phyloP scores from a whole-genome alignment of 495 filamentous ascomycete species.

The Trichoderma asperelloides region DNA sequence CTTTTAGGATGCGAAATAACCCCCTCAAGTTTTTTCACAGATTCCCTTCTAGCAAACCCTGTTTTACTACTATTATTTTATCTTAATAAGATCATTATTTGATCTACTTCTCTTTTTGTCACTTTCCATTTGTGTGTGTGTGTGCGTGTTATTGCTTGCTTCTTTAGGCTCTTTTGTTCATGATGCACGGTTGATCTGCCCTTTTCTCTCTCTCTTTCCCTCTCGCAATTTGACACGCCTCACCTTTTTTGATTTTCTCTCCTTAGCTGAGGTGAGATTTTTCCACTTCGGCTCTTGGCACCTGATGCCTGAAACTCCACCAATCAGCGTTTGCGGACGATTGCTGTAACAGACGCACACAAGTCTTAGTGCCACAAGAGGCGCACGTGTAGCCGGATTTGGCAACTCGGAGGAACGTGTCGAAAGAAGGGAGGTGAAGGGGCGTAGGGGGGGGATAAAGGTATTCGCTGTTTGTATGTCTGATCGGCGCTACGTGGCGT shows the following conservation, averaged over 20 bases:
- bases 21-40: neutral
- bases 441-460: neutral
- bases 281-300: neutral
- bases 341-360: too few relatives aligned
- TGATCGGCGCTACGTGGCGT: too few relatives aligned
- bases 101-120: neutral
- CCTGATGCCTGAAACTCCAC: too few relatives aligned
- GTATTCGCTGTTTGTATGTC: neutral
- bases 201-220: too few relatives aligned
- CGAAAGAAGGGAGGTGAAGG: neutral
- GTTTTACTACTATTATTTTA: neutral
- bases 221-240: too few relatives aligned
- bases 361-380: neutral
- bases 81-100: constrained; percentile 3
- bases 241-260: neutral
- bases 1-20: neutral
- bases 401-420: neutral
- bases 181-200: neutral
- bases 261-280: constrained; percentile 1
- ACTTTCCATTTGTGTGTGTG: neutral
- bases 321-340: too few relatives aligned
- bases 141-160: neutral
- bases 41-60: neutral
- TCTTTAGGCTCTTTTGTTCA: neutral
- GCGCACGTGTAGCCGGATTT: neutral